Evolutionary conservation across 2,329 filamentous ascomycete genomes (phyloP).

Genomic region (Alternaria ventricosa): DNA sequence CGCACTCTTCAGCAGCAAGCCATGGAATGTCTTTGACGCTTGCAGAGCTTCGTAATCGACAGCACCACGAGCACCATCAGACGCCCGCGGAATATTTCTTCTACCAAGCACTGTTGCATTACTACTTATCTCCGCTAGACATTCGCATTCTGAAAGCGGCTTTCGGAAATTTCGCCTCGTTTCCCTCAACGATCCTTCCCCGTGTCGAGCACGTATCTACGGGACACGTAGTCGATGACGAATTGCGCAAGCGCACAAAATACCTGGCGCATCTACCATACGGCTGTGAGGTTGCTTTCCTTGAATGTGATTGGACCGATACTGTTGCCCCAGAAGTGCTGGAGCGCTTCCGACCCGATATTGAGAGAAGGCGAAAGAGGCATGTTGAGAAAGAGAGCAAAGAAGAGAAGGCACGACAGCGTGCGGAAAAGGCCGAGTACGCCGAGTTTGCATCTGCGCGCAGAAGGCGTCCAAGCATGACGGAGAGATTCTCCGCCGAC

Average conservation of each 20-base stretch:
- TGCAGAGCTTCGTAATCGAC: conserved; percentile 54
- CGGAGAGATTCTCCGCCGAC: conserved; percentile 59
- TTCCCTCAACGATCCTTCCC: conserved; percentile 85
- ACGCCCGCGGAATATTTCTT: conserved; percentile 74
- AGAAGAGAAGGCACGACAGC: conserved; percentile 83
- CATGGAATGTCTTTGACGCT: conserved; percentile 50
- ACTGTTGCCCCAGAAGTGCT: conserved; percentile 78
- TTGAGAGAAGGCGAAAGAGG: conserved; percentile 75
- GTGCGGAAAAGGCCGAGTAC: conserved; percentile 81
- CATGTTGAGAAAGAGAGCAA: conserved; percentile 83
- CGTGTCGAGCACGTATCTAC: conserved; percentile 88
- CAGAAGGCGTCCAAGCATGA: conserved; percentile 61
- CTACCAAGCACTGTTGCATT: conserved; percentile 84
- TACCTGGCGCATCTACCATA: conserved; percentile 86
- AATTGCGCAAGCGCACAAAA: conserved; percentile 80
- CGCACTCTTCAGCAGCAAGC: conserved; percentile 40
- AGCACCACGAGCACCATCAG: conserved; percentile 54
- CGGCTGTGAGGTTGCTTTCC: conserved; percentile 88
- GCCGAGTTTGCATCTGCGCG: conserved; percentile 73
- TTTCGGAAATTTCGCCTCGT: conserved; percentile 80
- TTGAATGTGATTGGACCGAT: conserved; percentile 96
- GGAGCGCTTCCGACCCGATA: conserved; percentile 76
- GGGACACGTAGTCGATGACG: conserved; percentile 86
- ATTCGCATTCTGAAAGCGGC: conserved; percentile 91
- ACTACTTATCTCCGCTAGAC: conserved; percentile 88